Evolutionary conservation across 345 rosid species (phyloP).

Genomic region (Ceriops decandra): DNA sequence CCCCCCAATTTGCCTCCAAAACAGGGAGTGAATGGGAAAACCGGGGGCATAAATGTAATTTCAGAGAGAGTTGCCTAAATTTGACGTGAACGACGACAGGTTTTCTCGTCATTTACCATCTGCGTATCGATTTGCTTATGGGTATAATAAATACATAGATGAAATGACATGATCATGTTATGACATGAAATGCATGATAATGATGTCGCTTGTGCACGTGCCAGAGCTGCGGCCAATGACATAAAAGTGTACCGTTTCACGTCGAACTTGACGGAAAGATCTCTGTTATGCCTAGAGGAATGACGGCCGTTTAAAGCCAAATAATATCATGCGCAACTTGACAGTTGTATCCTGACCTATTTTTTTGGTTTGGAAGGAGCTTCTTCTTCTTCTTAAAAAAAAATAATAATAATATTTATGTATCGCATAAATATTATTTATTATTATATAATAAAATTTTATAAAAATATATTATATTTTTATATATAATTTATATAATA

Average conservation of each 20-base stretch:
- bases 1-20: background rate
- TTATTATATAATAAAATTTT: background rate
- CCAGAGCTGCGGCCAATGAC: background rate
- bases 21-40: background rate
- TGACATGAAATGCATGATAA: background rate
- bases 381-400: background rate
- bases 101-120: too few species aligned
- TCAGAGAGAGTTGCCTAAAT: background rate
- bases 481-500: too few species aligned
- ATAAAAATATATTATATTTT: background rate
- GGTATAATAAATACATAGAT: too few species aligned
- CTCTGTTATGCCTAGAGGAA: slow-evolving; percentile 7
- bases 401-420: too few species aligned
- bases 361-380: slow-evolving; percentile 14
- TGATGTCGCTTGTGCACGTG: background rate
- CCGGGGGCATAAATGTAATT: slow-evolving; percentile 9
- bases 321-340: slow-evolving; percentile 12
- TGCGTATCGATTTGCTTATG: too few species aligned
- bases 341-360: slow-evolving; percentile 26
- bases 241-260: slow-evolving; percentile 2
- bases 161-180: too few species aligned
- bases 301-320: slow-evolving; percentile 30
- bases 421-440: too few species aligned
- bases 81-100: slow-evolving; percentile 18
- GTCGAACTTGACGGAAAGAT: slow-evolving; percentile 30